A percentile compares a stretch with the other conserved stretches of the same genome.
Evolutionary conservation across 805 yeast species (phyloP).

Genomic region (Candida palmyrensis): DNA sequence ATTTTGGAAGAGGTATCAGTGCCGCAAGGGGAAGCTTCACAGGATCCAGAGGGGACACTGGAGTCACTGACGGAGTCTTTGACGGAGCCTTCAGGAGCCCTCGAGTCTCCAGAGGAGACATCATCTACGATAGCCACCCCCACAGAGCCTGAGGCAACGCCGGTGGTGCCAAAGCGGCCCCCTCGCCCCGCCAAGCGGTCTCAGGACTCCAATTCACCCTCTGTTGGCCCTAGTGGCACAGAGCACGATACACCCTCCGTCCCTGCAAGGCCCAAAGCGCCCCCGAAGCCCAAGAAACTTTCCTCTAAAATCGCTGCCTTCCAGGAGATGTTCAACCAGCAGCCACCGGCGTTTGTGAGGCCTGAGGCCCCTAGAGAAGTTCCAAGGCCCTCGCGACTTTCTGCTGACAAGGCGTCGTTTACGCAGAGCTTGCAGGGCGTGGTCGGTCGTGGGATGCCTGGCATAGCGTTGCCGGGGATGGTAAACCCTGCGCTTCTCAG

Average conservation of each 20-base stretch:
- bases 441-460: constrained; percentile 37
- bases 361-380: constrained; percentile 4
- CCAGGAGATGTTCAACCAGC: constrained; percentile 61
- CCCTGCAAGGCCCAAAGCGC: constrained; percentile 38
- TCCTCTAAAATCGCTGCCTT: constrained; percentile 78
- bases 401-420: constrained; percentile 40
- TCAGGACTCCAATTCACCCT: not conserved
- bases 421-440: constrained; percentile 58
- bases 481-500: constrained; percentile 39
- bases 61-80: not conserved
- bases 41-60: not conserved
- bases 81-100: not conserved
- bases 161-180: constrained; percentile 7
- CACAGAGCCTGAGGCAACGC: not conserved
- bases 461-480: constrained; percentile 50
- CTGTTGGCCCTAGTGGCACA: not conserved
- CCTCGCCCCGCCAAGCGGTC: constrained; percentile 1
- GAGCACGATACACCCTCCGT: constrained; percentile 1
- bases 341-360: constrained; percentile 8
- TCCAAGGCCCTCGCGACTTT: constrained; percentile 16
- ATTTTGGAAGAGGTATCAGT: not conserved
- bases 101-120: too few relatives aligned
- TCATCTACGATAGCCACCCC: not conserved
- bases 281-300: constrained; percentile 72
- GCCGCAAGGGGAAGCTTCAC: not conserved